Conservation (phyloP, 2,329 filamentous ascomycete species). For the Tolypocladium cylindrosporum region DNA sequence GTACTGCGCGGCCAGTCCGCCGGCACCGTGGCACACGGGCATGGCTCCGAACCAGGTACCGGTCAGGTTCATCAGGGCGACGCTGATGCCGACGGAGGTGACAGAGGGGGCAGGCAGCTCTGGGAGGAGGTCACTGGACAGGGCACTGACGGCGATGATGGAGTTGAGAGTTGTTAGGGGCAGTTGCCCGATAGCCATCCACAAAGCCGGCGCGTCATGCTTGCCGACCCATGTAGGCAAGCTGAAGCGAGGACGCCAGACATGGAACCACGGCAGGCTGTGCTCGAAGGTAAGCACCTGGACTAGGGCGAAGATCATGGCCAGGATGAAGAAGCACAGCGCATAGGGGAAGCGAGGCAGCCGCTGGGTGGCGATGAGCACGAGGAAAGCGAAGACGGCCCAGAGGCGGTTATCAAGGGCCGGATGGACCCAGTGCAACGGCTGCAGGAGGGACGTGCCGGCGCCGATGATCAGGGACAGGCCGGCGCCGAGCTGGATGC, state of each 20-base stretch:
- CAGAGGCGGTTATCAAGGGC: constrained; percentile 71
- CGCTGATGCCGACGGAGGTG: constrained; percentile 70
- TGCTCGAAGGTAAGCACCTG: constrained; percentile 21
- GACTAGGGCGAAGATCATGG: constrained; percentile 52
- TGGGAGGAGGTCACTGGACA: constrained; percentile 70
- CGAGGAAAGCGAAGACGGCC: constrained; percentile 62
- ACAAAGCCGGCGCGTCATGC: constrained; percentile 24
- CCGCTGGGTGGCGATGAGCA: constrained; percentile 58
- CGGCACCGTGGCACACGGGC: constrained; percentile 90
- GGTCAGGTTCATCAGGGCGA: constrained; percentile 72
- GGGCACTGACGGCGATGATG: constrained; percentile 74
- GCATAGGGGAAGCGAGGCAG: constrained; percentile 67
- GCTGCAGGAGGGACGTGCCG: constrained; percentile 55
- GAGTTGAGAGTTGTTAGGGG: constrained; percentile 90
- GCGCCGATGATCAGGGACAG: constrained; percentile 73
- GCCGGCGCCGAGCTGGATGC: constrained; percentile 88
- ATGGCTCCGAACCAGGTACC: constrained; percentile 90
- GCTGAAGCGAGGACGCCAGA: constrained; percentile 50
- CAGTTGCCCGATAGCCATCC: constrained; percentile 72
- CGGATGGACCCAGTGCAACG: constrained; percentile 57
- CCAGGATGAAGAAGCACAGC: constrained; percentile 58
- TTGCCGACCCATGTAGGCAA: constrained; percentile 20
- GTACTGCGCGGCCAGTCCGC: constrained; percentile 82
- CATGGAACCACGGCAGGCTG: constrained; percentile 38
- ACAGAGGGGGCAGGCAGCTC: constrained; percentile 56